Evolutionary conservation across 177 flowering plant species (phyloP).

Genomic region (Telopea speciosissima): DNA sequence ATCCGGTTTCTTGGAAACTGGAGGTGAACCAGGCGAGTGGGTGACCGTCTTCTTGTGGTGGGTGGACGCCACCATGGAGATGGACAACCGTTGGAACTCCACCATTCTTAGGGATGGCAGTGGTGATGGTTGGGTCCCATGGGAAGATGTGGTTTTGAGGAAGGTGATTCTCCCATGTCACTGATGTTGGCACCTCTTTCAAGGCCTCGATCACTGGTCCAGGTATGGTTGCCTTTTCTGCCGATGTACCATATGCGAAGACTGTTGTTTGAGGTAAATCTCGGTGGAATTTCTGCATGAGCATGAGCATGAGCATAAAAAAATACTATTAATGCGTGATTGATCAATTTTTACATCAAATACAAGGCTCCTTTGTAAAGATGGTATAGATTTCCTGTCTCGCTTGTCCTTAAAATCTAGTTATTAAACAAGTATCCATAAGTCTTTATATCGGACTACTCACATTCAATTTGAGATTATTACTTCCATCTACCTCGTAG

Average conservation of each 20-base stretch:
- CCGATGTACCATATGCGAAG: conserved; percentile 18
- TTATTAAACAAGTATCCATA: no score
- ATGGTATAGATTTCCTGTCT: no score
- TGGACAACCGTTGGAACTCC: conserved; percentile 24
- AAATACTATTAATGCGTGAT: no score
- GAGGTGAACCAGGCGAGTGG: conserved; percentile 22
- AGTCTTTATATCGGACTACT: no score
- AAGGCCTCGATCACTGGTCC: conserved; percentile 20
- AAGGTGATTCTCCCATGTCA: conserved; percentile 23
- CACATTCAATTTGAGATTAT: no score
- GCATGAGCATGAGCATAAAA: no score
- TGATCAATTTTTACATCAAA: no score
- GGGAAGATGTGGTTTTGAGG: conserved; percentile 19
- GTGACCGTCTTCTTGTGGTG: conserved; percentile 15
- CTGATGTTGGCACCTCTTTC: conserved; percentile 1
- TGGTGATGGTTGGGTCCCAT: conserved; percentile 21
- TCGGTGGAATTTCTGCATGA: conserved; percentile 14
- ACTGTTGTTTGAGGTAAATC: conserved; percentile 14
- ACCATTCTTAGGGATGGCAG: conserved; percentile 15
- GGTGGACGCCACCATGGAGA: conserved; percentile 20
- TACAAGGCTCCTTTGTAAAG: no score
- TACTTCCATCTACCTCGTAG: no score
- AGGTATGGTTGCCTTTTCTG: conserved; percentile 11
- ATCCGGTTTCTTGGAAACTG: conserved; percentile 12
- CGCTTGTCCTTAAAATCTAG: no score